Evolutionary conservation across 2,329 filamentous ascomycete genomes (phyloP).

Genomic region (Huntiella moniliformis): DNA sequence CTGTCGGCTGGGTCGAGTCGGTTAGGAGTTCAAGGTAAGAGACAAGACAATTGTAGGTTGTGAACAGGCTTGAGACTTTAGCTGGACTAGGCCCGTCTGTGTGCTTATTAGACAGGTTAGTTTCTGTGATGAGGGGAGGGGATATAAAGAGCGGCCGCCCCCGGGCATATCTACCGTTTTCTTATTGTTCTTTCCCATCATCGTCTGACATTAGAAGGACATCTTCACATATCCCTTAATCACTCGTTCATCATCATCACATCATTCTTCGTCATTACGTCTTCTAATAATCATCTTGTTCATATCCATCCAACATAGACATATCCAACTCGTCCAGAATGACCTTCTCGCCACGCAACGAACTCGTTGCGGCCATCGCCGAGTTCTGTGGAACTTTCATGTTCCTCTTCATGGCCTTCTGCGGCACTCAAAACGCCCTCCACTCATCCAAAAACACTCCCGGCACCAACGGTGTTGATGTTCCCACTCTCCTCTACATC

Average conservation of each 20-base stretch:
- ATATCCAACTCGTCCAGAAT: background rate
- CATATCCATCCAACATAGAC: background rate
- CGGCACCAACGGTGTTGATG: slow-evolving; percentile 14
- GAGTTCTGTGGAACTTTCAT: slow-evolving; percentile 36
- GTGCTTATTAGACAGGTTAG: too few species aligned
- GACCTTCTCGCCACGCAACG: slow-evolving; percentile 16
- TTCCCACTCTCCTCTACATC: slow-evolving; percentile 25
- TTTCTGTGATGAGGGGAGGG: too few species aligned
- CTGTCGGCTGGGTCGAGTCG: too few species aligned
- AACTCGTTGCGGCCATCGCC: slow-evolving; percentile 25
- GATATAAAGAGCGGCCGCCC: too few species aligned
- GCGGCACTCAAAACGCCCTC: slow-evolving; percentile 18
- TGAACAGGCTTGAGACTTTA: too few species aligned
- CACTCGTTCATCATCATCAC: background rate
- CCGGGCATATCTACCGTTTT: too few species aligned
- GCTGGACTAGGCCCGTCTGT: too few species aligned
- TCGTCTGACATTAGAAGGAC: background rate
- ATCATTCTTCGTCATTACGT: background rate
- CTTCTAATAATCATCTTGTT: background rate
- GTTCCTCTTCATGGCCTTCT: slow-evolving; percentile 28
- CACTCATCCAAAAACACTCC: slow-evolving; percentile 13
- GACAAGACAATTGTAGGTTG: too few species aligned
- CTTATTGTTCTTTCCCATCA: too few species aligned
- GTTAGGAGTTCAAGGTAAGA: too few species aligned
- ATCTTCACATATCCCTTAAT: background rate